Base-by-base conservation (phyloP, 306 rosid genomes). In the Begonia loranthoides region DNA sequence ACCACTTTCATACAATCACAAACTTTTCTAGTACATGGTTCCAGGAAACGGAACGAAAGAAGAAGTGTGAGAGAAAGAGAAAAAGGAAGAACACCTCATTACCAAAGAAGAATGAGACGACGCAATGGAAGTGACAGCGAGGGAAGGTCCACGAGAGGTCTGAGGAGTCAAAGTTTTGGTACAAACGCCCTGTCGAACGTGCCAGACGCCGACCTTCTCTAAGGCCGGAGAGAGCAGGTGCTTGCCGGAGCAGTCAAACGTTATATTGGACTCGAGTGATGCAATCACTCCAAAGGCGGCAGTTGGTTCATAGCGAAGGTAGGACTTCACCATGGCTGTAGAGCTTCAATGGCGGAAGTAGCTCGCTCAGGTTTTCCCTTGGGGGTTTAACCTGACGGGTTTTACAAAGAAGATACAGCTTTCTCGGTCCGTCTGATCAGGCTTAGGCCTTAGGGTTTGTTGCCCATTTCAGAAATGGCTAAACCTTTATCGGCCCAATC, bases 141-240 rank as follows among this genome's bases (percentile, higher is more conserved):
- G 71, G 45, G 95, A 74, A 33, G 77, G 77, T 13, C 87, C 95
- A 0, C 41, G 70, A 13, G 79, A 71, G 14, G 69, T 45, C 39
- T 65, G 28, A 12, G 81, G 95, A 11, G 66, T 60, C 59, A 90
- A 80, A 68, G 78, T 78, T 70, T 80, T 85, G 57, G 78, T 67
- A 68, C 92, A 82, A 59, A 82, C 28, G 59, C 97, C 95, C 50
- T 85, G 95, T 1, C 97, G 90, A 41, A 85, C 92, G 67, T 82
- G 82, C 95, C 95, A 90, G 7, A 85, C 75, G 44, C 78, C 79
- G 36, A 90, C 65, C 36, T 78, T 82, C 62, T 82, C 97, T 43
- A 90, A 85, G 2, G 94, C 97, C 39, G 95, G 95, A 61, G 92
- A 75, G n/a, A 90, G 71, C 9, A 90, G 87, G 67, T 79, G 79